Evolutionary conservation across 208 protist genomes (phyloP).

Genomic region (Leishmania gerbilli): DNA sequence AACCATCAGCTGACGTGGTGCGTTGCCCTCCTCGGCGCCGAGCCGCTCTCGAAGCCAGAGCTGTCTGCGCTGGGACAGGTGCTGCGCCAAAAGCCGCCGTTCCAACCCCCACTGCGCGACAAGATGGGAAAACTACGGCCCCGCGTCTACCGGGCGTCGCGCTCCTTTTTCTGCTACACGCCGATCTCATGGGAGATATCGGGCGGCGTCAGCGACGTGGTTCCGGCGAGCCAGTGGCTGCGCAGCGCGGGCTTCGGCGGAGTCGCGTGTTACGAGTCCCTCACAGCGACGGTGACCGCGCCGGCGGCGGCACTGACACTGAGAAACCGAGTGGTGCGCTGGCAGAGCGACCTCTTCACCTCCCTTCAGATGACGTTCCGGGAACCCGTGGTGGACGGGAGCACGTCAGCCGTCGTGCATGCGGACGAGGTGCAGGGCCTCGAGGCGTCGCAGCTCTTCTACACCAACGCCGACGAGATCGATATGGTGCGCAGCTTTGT

Average conservation of each 20-base stretch:
- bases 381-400: constrained; percentile 29
- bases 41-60: constrained; percentile 31
- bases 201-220: constrained; percentile 11
- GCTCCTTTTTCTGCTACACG: constrained; percentile 66
- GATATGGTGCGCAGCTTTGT: constrained; percentile 21
- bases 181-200: constrained; percentile 26
- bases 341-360: constrained; percentile 72
- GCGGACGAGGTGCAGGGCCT: constrained; percentile 6
- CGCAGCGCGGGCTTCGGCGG: constrained; percentile 33
- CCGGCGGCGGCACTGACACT: constrained; percentile 35
- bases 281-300: constrained; percentile 13
- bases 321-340: constrained; percentile 47
- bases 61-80: constrained; percentile 46
- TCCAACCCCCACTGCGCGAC: constrained; percentile 41
- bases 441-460: constrained; percentile 29
- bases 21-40: constrained; percentile 50
- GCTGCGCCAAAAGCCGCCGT: constrained; percentile 34
- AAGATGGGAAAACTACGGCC: constrained; percentile 55
- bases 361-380: constrained; percentile 54
- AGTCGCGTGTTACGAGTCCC: constrained; percentile 16
- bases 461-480: constrained; percentile 20
- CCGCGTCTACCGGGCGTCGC: constrained; percentile 36
- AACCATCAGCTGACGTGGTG: constrained; percentile 75
- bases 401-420: constrained; percentile 1
- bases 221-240: constrained; percentile 55